Base-by-base conservation (phyloP, 306 rosid species). In the Vigna reflexopilosa region DNA sequence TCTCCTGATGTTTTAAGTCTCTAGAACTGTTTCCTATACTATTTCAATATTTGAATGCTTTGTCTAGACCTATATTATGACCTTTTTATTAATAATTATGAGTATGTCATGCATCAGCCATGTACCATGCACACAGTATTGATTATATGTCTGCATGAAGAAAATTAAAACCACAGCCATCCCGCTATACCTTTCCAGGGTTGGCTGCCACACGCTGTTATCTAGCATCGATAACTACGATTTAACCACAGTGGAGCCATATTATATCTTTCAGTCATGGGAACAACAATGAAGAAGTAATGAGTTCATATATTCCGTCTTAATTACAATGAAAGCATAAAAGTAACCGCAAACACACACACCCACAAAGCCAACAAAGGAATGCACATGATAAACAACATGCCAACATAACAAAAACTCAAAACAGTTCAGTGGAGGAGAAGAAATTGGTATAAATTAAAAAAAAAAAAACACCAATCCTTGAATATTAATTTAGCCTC, bases 341-440 rank as follows among this genome's bases (percentile, higher is more conserved):
- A 55, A 61, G 45, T 12, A 36, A 30, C 4, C 34, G 34, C 34
- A 30, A 30, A 1, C 42, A n/a, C 9, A 56, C 32, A 20, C 9
- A 62, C 57, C 42, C 58, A 59, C 0, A 0, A 26, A 52, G 57
- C 30, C 72, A 56, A 81, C 67, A 71, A n/a, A 52, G 34, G 17
- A 80, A 56, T 64, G 16, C 48, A 70, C 9, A 63, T 52, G 2
- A 52, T 28, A 47, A 48, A 19, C 36, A 64, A 75, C 17, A 81
- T 77, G 36, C 58, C 72, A 71, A 44, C 78, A 49, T 19, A 22
- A 40, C 9, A 51, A 73, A 64, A 51, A 73, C 61, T 70, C 40
- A 48, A 19, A 59, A 65, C 52, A 24, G 28, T 55, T 73, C 52
- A 51, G 20, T 70, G 14, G 42, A 24, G 28, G 24, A 11, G 7